These are phyloP conservation scores for Penicillium sp. DNA, from an alignment of 2,329 filamentous ascomycete genomes.

Conservation along the genomic window DNA sequence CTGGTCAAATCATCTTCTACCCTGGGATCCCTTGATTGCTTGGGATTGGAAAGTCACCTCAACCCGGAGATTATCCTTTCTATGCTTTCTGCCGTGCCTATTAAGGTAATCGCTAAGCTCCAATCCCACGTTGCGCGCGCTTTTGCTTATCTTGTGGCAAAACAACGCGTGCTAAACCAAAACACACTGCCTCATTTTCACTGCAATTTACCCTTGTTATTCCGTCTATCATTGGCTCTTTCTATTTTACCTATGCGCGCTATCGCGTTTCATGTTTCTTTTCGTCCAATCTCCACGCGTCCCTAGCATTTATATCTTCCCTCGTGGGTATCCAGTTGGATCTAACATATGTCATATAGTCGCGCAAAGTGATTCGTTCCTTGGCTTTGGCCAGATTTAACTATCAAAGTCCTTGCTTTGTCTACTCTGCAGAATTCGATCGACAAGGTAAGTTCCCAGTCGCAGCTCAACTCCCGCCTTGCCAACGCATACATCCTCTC, in stretches of 20 bases:
- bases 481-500: constrained; percentile 44
- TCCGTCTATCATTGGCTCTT: constrained; percentile 13
- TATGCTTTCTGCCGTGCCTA: constrained; percentile 1
- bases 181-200: background rate
- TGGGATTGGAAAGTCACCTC: constrained; percentile 11
- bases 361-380: constrained; percentile 12
- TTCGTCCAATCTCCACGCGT: constrained; percentile 14
- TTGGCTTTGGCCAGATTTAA: constrained; percentile 2
- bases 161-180: constrained; percentile 22
- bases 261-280: constrained; percentile 12
- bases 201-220: background rate
- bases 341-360: constrained; percentile 16
- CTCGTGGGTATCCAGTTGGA: constrained; percentile 6
- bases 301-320: constrained; percentile 14
- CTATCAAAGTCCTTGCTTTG: constrained; percentile 12
- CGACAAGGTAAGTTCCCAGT: constrained; percentile 35
- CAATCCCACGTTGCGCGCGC: constrained; percentile 20
- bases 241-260: background rate
- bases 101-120: constrained; percentile 15
- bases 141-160: constrained; percentile 13
- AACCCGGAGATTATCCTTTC: constrained; percentile 18
- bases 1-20: constrained; percentile 20
- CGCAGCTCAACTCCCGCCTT: constrained; percentile 30
- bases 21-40: constrained; percentile 20
- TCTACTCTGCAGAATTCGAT: constrained; percentile 30